Conservation (phyloP, 1,139 yeast genomes). For the Candida tetrigidarum region DNA sequence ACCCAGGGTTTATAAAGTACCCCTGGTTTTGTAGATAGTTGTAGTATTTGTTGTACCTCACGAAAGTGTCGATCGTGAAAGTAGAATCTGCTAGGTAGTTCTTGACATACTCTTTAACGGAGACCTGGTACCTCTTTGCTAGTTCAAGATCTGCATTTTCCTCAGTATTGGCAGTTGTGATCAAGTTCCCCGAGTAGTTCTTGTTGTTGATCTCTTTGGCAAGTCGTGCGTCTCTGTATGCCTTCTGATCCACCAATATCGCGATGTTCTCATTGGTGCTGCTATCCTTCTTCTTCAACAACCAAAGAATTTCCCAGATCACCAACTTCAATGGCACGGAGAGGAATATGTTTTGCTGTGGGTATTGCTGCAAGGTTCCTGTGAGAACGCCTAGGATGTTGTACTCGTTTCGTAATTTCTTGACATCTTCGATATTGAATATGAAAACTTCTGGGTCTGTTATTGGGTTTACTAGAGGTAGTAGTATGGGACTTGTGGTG, state of each 20-base stretch:
- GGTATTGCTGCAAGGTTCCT: constrained; percentile 85
- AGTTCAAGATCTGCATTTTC: constrained; percentile 13
- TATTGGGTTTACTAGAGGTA: constrained; percentile 27
- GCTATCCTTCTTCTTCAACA: constrained; percentile 50
- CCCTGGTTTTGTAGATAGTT: constrained; percentile 48
- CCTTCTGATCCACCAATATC: constrained; percentile 33
- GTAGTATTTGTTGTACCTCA: constrained; percentile 23
- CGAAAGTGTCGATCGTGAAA: constrained; percentile 9
- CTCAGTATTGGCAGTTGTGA: constrained; percentile 14
- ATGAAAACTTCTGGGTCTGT: constrained; percentile 52
- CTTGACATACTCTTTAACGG: constrained; percentile 13
- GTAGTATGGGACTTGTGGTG: constrained; percentile 7
- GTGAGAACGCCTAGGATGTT: constrained; percentile 74
- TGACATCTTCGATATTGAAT: constrained; percentile 54
- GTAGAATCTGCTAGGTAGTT: constrained; percentile 9
- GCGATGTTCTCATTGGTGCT: no score
- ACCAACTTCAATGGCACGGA: constrained; percentile 81
- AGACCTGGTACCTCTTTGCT: constrained; percentile 10
- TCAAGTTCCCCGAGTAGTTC: constrained; percentile 10
- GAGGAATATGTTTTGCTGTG: constrained; percentile 87
- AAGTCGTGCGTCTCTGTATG: constrained; percentile 16
- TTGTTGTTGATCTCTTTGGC: not conserved
- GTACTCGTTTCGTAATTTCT: constrained; percentile 48
- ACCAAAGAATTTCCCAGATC: constrained; percentile 75
- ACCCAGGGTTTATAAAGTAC: constrained; percentile 76